Percentiles rank a stretch among this genome's conserved stretches.
Conservation (phyloP, 495 filamentous ascomycete species). For the Lepraria neglecta region DNA sequence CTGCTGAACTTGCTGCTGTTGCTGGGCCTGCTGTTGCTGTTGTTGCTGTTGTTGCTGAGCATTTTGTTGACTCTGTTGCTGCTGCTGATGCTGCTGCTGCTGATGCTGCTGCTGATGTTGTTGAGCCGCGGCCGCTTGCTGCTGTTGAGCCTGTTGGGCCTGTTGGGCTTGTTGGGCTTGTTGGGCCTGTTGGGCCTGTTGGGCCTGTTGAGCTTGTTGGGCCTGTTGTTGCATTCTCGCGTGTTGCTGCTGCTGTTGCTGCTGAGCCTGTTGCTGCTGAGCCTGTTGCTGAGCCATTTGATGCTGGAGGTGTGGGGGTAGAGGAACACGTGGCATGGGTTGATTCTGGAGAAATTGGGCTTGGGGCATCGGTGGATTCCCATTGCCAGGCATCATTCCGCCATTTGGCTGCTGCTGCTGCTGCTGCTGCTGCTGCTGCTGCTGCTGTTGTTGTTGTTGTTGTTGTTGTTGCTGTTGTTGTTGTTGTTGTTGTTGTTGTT, state of each 20-base stretch:
- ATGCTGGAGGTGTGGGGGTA: constrained; percentile 24
- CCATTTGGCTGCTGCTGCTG: constrained; percentile 35
- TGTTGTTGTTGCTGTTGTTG: constrained; percentile 18
- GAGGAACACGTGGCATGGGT: constrained; percentile 23
- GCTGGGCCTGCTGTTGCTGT: constrained; percentile 36
- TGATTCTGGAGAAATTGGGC: not conserved
- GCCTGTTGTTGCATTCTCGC: too few species aligned
- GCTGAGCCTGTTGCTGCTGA: too few species aligned
- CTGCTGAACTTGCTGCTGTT: constrained; percentile 19
- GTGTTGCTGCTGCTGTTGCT: too few species aligned
- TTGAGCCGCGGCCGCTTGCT: constrained; percentile 28
- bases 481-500: constrained; percentile 37
- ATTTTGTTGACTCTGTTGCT: constrained; percentile 34
- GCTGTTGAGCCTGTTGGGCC: too few species aligned
- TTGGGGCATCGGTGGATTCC: too few species aligned
- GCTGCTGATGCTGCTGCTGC: constrained; percentile 31
- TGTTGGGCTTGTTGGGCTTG: too few species aligned
- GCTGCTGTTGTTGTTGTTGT: not conserved
- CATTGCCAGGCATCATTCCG: constrained; percentile 33
- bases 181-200: too few species aligned
- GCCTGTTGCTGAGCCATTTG: constrained; percentile 35
- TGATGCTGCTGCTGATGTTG: constrained; percentile 28
- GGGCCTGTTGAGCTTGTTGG: too few species aligned
- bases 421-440: constrained; percentile 38
- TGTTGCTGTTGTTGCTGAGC: constrained; percentile 39